These are phyloP conservation scores for Prunus mira DNA, from an alignment of 306 rosid species.

Conservation along the genomic window DNA sequence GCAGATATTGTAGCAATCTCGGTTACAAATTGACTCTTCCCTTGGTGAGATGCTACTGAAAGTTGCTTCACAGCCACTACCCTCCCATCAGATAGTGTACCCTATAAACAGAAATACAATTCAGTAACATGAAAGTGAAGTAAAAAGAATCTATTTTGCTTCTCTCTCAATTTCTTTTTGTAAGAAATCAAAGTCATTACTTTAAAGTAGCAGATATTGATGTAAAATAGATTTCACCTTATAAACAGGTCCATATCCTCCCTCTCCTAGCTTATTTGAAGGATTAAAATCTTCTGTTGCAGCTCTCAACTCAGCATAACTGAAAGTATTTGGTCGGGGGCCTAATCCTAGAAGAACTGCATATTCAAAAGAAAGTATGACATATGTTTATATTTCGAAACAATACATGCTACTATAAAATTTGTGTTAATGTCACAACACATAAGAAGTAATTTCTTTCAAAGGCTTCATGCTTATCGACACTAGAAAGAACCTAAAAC, in stretches of 20 bases:
- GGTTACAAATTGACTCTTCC: conserved; percentile 25
- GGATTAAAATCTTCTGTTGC: conserved; percentile 29
- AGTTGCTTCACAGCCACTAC: conserved; percentile 36
- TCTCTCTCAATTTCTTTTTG: background rate
- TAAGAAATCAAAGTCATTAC: too few species aligned
- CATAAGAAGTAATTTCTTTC: background rate
- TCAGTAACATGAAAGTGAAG: background rate
- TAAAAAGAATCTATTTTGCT: background rate
- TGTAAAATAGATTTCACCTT: conserved; percentile 8
- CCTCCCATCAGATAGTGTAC: conserved; percentile 32
- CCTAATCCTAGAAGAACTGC: conserved; percentile 22
- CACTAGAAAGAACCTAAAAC: too few species aligned
- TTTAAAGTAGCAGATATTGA: background rate
- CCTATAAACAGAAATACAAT: conserved; percentile 15
- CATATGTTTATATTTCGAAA: background rate
- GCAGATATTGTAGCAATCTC: conserved; percentile 35
- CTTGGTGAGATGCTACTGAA: conserved; percentile 29
- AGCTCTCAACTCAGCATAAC: conserved; percentile 22
- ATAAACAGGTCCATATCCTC: conserved; percentile 34
- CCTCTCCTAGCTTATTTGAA: conserved; percentile 35
- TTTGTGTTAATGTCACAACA: background rate
- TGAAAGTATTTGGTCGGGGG: conserved; percentile 20
- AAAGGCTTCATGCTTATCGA: too few species aligned
- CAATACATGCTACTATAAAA: background rate
- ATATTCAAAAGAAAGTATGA: background rate